Base-by-base conservation (phyloP, 106 monocot species). In the Acorus gramineus region DNA sequence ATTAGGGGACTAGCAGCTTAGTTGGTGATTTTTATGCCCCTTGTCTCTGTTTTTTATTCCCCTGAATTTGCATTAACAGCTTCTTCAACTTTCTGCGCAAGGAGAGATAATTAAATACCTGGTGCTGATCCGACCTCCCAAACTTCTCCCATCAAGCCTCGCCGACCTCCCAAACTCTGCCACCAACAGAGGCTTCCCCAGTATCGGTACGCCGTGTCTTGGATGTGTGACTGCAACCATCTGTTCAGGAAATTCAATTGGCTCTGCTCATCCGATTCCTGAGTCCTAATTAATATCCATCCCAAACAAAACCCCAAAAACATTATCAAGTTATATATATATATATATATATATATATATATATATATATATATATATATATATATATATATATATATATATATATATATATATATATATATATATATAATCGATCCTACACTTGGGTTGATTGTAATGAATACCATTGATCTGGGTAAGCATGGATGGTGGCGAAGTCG, bases 151-250 rank as follows among this genome's bases (percentile, higher is more conserved):
- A 28, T 28, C 28, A 28, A 28, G 49, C 64, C 47, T 63, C 47
- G 64, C 49, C 2, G 67, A 62, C 28, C 66, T 46, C 6, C 79
- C 82, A 42, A 86, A 82, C 59, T 86, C 86, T 0, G 79, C 69
- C n/a, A 86, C 45, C 76, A 86, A 7, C 6, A 86, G 66, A 28
- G 86, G 86, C 67, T 82, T 86, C 48, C 51, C 14, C 0, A 86
- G 50, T 4, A 76, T 8, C 6, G 11, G n/a, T n/a, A 4, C 3
- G 10, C 60, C 0, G 86, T 11, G 46, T 79, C 81, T 10, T 57
- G 8, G 47, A 59, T 45, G 69, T 86, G 86, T 0, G 73, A 60
- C 10, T 47, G 44, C 5, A 79, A 66, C 79, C 78, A 86, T 0
- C 14, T 60, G 42, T 44, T 43, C 3, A 81, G 47, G 70, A 82